These are phyloP conservation scores for Earliella scabrosa DNA, from an alignment of 1,284 basidiomycete species.

Conservation along the genomic window DNA sequence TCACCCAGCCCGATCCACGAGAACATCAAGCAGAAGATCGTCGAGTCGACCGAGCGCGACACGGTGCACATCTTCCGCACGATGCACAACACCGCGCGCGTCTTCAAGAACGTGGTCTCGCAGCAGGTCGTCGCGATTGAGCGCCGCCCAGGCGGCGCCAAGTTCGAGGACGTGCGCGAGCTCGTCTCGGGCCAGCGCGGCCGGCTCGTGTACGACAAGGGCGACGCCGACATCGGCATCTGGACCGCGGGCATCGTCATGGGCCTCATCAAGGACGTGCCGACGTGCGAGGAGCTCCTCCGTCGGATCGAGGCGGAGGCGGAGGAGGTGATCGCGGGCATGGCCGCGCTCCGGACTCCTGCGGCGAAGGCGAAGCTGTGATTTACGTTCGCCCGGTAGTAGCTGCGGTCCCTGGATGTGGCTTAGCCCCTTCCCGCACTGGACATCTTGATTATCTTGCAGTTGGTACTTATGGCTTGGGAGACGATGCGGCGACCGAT, in stretches of 20 bases:
- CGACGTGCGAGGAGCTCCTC: constrained; percentile 81
- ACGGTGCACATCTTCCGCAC: constrained; percentile 92
- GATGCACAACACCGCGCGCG: constrained; percentile 85
- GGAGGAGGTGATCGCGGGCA: constrained; percentile 67
- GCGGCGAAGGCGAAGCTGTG: constrained; percentile 54
- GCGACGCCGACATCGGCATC: constrained; percentile 87
- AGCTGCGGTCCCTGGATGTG: no score
- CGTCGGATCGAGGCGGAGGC: constrained; percentile 78
- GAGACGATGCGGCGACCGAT: background rate
- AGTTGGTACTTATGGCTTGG: background rate
- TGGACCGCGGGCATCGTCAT: constrained; percentile 84
- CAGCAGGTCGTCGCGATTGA: constrained; percentile 85
- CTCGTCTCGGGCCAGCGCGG: constrained; percentile 85
- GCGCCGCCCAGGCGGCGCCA: constrained; percentile 78
- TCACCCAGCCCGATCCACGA: constrained; percentile 80
- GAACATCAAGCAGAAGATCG: constrained; percentile 90
- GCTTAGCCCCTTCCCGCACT: background rate
- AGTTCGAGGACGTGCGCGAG: constrained; percentile 86
- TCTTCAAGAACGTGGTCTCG: constrained; percentile 86
- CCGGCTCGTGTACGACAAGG: constrained; percentile 80
- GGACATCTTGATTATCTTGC: background rate
- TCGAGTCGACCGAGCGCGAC: constrained; percentile 81
- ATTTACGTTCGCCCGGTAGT: background rate
- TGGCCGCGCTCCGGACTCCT: constrained; percentile 42
- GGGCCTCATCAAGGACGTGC: constrained; percentile 88